phyloP scores from a whole-genome alignment of 169 alveolate species.

The Babesia ovis region DNA sequence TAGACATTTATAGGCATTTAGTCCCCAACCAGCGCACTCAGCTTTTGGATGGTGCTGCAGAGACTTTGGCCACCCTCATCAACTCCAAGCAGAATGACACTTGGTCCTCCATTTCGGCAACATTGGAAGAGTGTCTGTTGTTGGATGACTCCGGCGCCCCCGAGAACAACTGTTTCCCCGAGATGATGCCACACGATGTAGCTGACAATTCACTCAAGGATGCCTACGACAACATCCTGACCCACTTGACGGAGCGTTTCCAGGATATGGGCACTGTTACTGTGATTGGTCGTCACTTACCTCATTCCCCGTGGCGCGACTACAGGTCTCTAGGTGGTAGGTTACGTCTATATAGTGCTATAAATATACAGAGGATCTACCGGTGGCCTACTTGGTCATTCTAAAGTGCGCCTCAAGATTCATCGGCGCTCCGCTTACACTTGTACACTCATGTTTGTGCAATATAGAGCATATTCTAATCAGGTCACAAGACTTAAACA shows the following conservation, averaged over 20 bases:
- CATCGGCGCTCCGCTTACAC: constrained; percentile 49
- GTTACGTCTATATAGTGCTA: background rate
- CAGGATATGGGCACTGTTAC: constrained; percentile 55
- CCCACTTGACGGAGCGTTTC: constrained; percentile 5
- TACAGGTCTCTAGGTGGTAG: constrained; percentile 14
- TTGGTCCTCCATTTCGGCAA: background rate
- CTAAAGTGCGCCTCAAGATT: constrained; percentile 46
- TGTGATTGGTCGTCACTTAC: constrained; percentile 20
- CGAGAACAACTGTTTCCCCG: background rate
- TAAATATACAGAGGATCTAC: constrained; percentile 22
- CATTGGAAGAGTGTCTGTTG: background rate
- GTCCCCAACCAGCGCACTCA: constrained; percentile 39
- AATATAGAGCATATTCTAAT: constrained; percentile 23
- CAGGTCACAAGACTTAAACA: constrained; percentile 7
- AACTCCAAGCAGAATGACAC: constrained; percentile 1
- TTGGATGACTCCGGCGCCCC: background rate
- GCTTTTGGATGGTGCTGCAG: constrained; percentile 8
- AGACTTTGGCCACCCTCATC: constrained; percentile 13
- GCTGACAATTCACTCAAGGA: constrained; percentile 4
- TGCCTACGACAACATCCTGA: constrained; percentile 2
- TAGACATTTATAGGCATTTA: constrained; percentile 14
- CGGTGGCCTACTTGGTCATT: constrained; percentile 38
- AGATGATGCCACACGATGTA: background rate
- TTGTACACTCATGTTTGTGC: constrained; percentile 43
- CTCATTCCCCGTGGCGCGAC: constrained; percentile 40